Percentiles rank a stretch among this genome's conserved stretches.
phyloP scores from a whole-genome alignment of 2,329 filamentous ascomycete genomes.

The Ampelomyces quisqualis region DNA sequence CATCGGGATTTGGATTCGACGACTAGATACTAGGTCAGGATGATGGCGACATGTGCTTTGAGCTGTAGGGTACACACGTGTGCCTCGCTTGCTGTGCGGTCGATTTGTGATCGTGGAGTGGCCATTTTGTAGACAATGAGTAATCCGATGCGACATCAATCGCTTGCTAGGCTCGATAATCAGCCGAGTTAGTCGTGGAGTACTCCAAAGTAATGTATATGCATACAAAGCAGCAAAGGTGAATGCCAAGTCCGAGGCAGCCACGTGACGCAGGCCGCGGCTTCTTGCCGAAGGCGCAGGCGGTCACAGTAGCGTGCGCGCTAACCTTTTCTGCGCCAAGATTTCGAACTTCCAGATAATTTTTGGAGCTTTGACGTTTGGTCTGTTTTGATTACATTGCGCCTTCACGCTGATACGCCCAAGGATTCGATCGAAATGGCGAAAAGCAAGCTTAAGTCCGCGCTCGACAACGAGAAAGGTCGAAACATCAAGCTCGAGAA shows the following conservation, averaged over 20 bases:
- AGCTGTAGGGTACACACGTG: conserved; percentile 14
- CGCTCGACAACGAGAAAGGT: conserved; percentile 60
- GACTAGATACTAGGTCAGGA: conserved; percentile 13
- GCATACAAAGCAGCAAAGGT: conserved; percentile 4
- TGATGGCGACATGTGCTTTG: background rate
- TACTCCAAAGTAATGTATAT: too few relatives aligned
- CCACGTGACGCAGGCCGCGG: conserved; percentile 31
- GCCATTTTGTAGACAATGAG: conserved; percentile 14
- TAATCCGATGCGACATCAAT: too few relatives aligned
- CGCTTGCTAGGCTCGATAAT: background rate
- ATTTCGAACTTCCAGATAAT: conserved; percentile 33
- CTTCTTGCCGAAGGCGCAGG: conserved; percentile 26
- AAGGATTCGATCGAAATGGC: conserved; percentile 35
- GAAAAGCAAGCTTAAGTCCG: conserved; percentile 57
- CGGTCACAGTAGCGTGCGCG: conserved; percentile 33
- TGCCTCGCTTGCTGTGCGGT: conserved; percentile 27
- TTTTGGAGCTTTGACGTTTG: conserved; percentile 34
- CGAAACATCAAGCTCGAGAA: conserved; percentile 74
- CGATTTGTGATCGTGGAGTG: conserved; percentile 19
- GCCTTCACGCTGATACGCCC: background rate
- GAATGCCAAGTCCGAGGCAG: conserved; percentile 12
- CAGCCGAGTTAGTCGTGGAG: background rate
- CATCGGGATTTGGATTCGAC: conserved; percentile 25
- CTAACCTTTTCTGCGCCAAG: conserved; percentile 39
- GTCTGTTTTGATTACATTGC: too few relatives aligned